Evolutionary conservation across 768 basidiomycete species (phyloP).

Genomic region (Amanita rubescens): DNA sequence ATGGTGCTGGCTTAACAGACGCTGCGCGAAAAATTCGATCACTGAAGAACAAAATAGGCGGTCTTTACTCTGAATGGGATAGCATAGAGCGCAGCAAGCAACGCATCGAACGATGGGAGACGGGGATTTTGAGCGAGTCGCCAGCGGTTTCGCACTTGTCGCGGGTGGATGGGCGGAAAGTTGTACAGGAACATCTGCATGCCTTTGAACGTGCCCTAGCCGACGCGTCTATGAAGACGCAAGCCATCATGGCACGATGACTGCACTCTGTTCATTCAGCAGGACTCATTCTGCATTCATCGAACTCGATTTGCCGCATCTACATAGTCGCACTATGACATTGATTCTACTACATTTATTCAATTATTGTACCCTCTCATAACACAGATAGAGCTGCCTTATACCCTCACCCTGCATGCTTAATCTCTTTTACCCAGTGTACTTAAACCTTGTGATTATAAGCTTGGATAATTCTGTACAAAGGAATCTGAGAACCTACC

Average conservation of each 20-base stretch:
- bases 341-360: constrained; percentile 14
- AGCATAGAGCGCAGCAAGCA: constrained; percentile 74
- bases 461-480: constrained; percentile 15
- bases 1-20: constrained; percentile 77
- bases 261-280: constrained; percentile 7
- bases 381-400: constrained; percentile 17
- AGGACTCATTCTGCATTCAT: constrained; percentile 9
- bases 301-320: constrained; percentile 10
- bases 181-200: constrained; percentile 72
- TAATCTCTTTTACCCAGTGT: constrained; percentile 35
- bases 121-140: constrained; percentile 36
- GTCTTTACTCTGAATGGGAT: constrained; percentile 78
- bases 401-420: constrained; percentile 10
- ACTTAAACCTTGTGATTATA: constrained; percentile 44
- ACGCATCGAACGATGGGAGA: constrained; percentile 78
- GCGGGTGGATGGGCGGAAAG: constrained; percentile 57
- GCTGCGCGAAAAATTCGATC: constrained; percentile 83
- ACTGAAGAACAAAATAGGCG: constrained; percentile 74
- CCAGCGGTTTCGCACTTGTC: constrained; percentile 25
- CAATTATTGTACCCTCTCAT: constrained; percentile 8
- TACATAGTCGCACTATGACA: constrained; percentile 6
- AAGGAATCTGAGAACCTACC: constrained; percentile 24
- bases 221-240: constrained; percentile 70
- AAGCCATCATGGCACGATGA: constrained; percentile 75
- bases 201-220: constrained; percentile 68